These are phyloP conservation scores for Loxodes magnus DNA, from an alignment of 73 alveolate species.

Conservation along the genomic window DNA sequence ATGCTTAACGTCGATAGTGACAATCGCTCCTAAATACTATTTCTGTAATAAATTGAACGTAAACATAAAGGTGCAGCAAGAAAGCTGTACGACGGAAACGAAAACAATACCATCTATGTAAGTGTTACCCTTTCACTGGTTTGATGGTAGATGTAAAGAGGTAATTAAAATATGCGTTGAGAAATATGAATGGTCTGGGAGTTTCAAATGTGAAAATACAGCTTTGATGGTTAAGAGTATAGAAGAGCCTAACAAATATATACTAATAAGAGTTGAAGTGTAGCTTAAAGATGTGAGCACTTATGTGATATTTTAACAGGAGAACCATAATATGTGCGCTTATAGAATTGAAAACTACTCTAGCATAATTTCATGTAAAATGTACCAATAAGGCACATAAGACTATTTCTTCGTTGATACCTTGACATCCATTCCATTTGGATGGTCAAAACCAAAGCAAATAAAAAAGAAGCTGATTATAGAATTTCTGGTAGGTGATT, in stretches of 20 bases:
- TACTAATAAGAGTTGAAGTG: slow-evolving; percentile 8
- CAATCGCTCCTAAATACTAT: too few species aligned
- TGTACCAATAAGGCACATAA: not conserved
- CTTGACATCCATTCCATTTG: not conserved
- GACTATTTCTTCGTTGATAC: not conserved
- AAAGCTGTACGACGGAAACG: too few species aligned
- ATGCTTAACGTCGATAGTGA: too few species aligned
- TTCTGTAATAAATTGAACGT: too few species aligned
- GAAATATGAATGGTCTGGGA: slow-evolving; percentile 8
- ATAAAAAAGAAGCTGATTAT: not conserved
- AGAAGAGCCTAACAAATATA: not conserved
- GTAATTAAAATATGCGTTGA: not conserved
- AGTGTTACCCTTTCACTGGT: slow-evolving; percentile 12
- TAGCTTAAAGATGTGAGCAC: not conserved
- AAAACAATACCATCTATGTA: too few species aligned
- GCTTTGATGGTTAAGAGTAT: not conserved
- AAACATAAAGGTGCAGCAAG: too few species aligned
- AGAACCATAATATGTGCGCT: not conserved
- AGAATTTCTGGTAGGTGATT: not conserved
- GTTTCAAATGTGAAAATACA: not conserved
- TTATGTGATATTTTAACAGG: slow-evolving; percentile 5
- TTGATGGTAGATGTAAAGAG: not conserved
- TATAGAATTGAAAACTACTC: slow-evolving; percentile 5
- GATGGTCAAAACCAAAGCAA: not conserved
- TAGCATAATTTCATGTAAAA: not conserved